A percentile compares a stretch with the other conserved stretches of the same genome.
Evolutionary conservation across 495 filamentous ascomycete genomes (phyloP).

Genomic region (Neurospora sp.): DNA sequence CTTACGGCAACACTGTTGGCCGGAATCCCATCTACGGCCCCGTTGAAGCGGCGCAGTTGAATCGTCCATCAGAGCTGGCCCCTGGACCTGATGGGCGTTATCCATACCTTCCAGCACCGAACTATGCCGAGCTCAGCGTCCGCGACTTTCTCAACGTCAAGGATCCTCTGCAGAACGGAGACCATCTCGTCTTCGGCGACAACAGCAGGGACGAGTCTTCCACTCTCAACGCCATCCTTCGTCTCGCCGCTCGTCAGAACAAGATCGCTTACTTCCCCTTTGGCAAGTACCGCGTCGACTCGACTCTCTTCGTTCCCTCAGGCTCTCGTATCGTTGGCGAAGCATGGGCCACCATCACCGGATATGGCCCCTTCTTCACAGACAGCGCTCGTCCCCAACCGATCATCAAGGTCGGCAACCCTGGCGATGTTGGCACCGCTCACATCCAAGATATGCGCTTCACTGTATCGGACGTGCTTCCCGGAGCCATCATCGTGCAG

Average conservation of each 20-base stretch:
- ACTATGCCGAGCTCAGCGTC: constrained; percentile 24
- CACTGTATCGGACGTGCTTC: constrained; percentile 33
- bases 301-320: constrained; percentile 42
- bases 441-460: constrained; percentile 51
- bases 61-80: constrained; percentile 20
- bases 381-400: constrained; percentile 40
- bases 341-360: constrained; percentile 38
- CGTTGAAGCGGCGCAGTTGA: constrained; percentile 23
- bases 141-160: constrained; percentile 36
- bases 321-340: constrained; percentile 44
- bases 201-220: constrained; percentile 27
- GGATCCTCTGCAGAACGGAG: constrained; percentile 31
- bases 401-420: constrained; percentile 48
- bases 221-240: constrained; percentile 29
- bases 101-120: constrained; percentile 26
- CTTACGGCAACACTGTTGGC: constrained; percentile 47
- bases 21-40: constrained; percentile 49
- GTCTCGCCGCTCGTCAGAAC: constrained; percentile 20
- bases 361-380: constrained; percentile 41
- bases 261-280: constrained; percentile 40
- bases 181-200: constrained; percentile 27
- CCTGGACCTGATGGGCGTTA: constrained; percentile 19
- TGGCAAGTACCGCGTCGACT: constrained; percentile 39
- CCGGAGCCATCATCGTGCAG: constrained; percentile 41
- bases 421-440: constrained; percentile 45